phyloP scores from a whole-genome alignment of 371 early-diverging fungal species.

The Rhizopus arrhizus region DNA sequence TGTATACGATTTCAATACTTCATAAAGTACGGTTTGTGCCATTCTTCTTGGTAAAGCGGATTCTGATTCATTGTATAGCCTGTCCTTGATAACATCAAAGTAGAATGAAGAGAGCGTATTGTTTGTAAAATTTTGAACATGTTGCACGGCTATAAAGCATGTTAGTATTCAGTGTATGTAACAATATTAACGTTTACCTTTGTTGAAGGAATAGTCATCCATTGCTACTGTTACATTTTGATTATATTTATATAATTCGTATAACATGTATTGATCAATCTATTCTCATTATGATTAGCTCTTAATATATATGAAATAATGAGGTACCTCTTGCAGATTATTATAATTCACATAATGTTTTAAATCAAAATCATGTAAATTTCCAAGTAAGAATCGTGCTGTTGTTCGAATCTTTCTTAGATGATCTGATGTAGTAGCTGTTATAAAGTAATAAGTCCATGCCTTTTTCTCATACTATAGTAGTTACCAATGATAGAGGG shows the following conservation, averaged over 20 bases:
- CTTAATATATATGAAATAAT: neutral
- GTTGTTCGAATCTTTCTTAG: constrained; percentile 82
- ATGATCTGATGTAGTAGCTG: constrained; percentile 65
- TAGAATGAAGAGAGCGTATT: constrained; percentile 77
- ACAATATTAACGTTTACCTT: constrained; percentile 44
- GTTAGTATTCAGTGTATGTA: neutral
- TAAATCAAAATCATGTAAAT: constrained; percentile 66
- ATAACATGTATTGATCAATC: constrained; percentile 76
- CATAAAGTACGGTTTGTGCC: constrained; percentile 73
- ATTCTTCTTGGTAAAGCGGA: constrained; percentile 51
- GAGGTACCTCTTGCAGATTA: constrained; percentile 49
- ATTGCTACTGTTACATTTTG: constrained; percentile 60
- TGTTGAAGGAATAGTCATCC: constrained; percentile 66
- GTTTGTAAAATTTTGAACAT: constrained; percentile 72
- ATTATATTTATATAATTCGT: constrained; percentile 65
- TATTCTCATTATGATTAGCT: constrained; percentile 16
- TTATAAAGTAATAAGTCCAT: neutral
- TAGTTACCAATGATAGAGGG: constrained; percentile 61
- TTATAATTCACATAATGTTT: constrained; percentile 56
- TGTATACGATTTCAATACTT: constrained; percentile 67
- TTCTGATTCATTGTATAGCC: constrained; percentile 68
- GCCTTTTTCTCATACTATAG: neutral
- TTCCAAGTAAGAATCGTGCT: constrained; percentile 81
- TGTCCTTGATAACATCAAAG: constrained; percentile 84
- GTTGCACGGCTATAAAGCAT: constrained; percentile 52